Base-by-base conservation (phyloP, 2,329 filamentous ascomycete genomes). In the Talaromyces pinophilus region DNA sequence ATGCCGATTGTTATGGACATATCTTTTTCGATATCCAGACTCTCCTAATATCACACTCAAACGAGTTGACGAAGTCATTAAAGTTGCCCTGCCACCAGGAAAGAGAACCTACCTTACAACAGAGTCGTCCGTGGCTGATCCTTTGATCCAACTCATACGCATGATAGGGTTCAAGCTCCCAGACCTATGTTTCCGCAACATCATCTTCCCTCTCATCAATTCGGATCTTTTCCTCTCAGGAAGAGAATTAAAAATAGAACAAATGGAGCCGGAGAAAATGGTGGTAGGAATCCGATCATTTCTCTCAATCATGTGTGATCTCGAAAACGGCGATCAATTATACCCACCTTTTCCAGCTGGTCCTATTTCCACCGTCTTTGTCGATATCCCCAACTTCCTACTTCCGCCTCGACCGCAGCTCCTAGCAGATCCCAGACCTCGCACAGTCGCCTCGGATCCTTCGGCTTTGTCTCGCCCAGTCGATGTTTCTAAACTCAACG, bases 281-380 rank as follows among this genome's bases (percentile, higher is more conserved):
- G 94, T 98, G n/a, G 91, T 99, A 71, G 95, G 93, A 2, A 99
- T 99, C 69, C 88, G 93, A 69, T 92, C 95, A 2, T 99, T 98
- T 75, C 84, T 99, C 33, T 92, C 91, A 38, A 92, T 98, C 71
- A 94, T 99, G 87, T 87, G 91, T 0, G 95, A 99, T 76, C 83
- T 98, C 30, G 95, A 99, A 77, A 94, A 90, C 69, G 90, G 90
- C 30, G 90, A 93, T 59, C 85, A 88, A 69, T 86, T 89, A 13
- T 86, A 86, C 28, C 95, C 95, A 2, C 91, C 93, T 0, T 97
- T 98, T 71, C 95, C 95, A 0, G 87, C 89, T 55, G 86, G 87
- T 11, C 87, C 77, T 33, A 73, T 77, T 15, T 73, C 76, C 0
- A 79, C 77, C 7, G 63, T 65, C 30, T 76, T 77, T 63, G 74